phyloP scores from a whole-genome alignment of 2,329 filamentous ascomycete species.

The Cercospora nicotianae region DNA sequence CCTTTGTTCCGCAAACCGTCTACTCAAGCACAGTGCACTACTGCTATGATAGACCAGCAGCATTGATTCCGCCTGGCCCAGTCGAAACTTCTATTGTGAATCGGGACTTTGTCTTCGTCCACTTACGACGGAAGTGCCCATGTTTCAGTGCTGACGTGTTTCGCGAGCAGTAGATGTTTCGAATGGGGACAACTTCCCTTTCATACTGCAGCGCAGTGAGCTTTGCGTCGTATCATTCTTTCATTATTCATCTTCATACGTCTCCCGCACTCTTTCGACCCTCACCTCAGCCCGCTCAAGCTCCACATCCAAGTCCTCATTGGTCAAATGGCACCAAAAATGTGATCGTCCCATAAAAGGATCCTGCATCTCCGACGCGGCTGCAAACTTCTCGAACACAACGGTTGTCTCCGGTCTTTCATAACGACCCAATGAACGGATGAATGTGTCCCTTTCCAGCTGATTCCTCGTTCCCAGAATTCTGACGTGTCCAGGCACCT shows the following conservation, averaged over 20 bases:
- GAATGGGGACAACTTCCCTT: too few relatives aligned
- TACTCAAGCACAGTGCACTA: neutral
- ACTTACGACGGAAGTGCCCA: neutral
- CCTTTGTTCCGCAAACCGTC: neutral
- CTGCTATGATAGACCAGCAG: neutral
- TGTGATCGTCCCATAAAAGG: accelerated
- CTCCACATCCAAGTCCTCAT: neutral
- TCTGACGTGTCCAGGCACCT: neutral
- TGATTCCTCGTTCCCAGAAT: neutral
- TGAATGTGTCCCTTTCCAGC: neutral
- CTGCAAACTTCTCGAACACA: neutral
- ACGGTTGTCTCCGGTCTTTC: neutral
- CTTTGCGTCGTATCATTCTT: neutral
- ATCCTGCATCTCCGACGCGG: neutral
- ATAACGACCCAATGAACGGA: too few relatives aligned
- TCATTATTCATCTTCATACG: neutral
- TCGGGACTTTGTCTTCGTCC: neutral
- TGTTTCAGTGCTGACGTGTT: neutral
- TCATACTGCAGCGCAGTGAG: too few relatives aligned
- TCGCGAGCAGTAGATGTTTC: neutral
- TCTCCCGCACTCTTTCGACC: neutral
- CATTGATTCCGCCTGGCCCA: neutral
- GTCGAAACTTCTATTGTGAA: neutral
- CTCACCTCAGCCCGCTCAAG: neutral
- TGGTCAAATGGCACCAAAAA: neutral